Percentiles rank a stretch among this genome's conserved stretches.
Conservation (phyloP, 768 basidiomycete genomes). For the Hortiboletus campestris region DNA sequence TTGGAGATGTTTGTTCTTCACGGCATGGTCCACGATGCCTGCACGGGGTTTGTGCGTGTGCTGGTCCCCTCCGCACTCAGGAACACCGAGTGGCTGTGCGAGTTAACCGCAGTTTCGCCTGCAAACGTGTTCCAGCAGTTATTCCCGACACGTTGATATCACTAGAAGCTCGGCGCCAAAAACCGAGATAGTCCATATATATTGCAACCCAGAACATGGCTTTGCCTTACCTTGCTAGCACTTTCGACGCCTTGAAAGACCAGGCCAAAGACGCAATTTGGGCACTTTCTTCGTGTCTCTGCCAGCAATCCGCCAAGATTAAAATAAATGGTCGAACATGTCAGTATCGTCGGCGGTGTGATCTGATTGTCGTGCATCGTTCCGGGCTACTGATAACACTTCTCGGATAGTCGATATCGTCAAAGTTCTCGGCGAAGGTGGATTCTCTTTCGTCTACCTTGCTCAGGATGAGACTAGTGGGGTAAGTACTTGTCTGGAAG, state of each 20-base stretch:
- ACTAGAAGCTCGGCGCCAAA: background rate
- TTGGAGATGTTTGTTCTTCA: constrained; percentile 8
- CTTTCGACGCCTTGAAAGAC: constrained; percentile 61
- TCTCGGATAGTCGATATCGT: constrained; percentile 70
- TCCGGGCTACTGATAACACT: constrained; percentile 1
- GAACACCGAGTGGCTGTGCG: constrained; percentile 11
- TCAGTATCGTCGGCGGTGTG: constrained; percentile 39
- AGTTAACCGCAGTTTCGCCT: too few relatives aligned
- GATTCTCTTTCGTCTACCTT: constrained; percentile 89
- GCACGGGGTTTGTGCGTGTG: background rate
- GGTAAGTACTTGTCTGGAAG: constrained; percentile 41
- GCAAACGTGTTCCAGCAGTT: background rate
- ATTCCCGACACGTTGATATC: background rate
- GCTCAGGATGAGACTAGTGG: constrained; percentile 85
- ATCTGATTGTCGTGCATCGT: background rate
- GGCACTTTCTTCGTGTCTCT: constrained; percentile 78
- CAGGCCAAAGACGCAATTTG: constrained; percentile 80
- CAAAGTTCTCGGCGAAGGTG: constrained; percentile 93
- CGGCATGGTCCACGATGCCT: background rate
- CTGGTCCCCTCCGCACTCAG: too few relatives aligned
- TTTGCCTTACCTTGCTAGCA: constrained; percentile 34
- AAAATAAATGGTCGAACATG: constrained; percentile 97
- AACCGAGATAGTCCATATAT: background rate
- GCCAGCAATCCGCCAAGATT: constrained; percentile 77
- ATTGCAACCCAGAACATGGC: constrained; percentile 24